Evolutionary conservation across 2,329 filamentous ascomycete genomes (phyloP).

Genomic region (Cladosporium sp.): DNA sequence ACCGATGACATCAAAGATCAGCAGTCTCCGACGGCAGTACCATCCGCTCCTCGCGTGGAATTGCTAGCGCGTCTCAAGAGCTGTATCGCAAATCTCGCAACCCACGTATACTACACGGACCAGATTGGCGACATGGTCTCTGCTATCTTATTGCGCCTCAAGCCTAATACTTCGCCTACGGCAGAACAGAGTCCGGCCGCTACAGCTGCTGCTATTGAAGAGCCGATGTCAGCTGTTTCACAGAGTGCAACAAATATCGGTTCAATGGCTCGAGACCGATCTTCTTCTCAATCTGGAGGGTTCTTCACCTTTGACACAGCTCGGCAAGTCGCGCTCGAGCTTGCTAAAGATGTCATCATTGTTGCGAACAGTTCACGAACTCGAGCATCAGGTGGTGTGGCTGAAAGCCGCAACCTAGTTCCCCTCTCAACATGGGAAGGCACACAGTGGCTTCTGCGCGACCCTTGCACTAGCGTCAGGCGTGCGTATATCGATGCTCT

Average conservation of each 20-base stretch:
- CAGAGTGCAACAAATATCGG: constrained; percentile 46
- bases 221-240: constrained; percentile 47
- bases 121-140: constrained; percentile 93
- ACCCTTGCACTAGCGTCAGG: constrained; percentile 71
- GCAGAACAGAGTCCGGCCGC: constrained; percentile 35
- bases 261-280: constrained; percentile 45
- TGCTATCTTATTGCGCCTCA: constrained; percentile 72
- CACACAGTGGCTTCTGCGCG: constrained; percentile 88
- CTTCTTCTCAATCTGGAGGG: constrained; percentile 38
- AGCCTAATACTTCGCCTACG: constrained; percentile 46
- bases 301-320: constrained; percentile 62
- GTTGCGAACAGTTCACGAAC: constrained; percentile 60
- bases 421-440: constrained; percentile 87
- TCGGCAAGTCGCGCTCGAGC: constrained; percentile 63
- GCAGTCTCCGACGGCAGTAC: constrained; percentile 21
- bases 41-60: constrained; percentile 53
- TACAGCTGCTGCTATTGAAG: constrained; percentile 47
- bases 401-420: constrained; percentile 58
- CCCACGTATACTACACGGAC: constrained; percentile 94
- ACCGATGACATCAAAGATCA: constrained; percentile 12
- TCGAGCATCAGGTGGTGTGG: constrained; percentile 18
- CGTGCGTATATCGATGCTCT: constrained; percentile 82
- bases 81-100: constrained; percentile 86
- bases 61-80: constrained; percentile 68
- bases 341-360: constrained; percentile 75